Evolutionary conservation across 768 basidiomycete genomes (phyloP).

Genomic region (Suillus subaureus): DNA sequence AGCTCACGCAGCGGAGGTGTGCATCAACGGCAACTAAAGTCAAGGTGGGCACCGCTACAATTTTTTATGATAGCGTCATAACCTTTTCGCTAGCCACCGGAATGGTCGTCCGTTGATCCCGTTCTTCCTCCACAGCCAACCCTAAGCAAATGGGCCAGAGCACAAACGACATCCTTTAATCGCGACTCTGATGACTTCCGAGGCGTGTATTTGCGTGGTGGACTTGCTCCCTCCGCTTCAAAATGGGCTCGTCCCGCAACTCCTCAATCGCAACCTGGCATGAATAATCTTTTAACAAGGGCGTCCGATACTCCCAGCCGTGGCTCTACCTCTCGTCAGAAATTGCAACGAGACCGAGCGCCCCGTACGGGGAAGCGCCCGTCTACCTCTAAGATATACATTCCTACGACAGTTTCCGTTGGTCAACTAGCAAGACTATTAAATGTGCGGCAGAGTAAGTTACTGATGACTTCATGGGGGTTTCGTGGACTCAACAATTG

Average conservation of each 20-base stretch:
- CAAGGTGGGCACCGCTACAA: background rate
- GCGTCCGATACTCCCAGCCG: background rate
- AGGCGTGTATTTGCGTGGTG: background rate
- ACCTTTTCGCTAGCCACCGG: slow-evolving; percentile 8
- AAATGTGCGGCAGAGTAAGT: slow-evolving; percentile 65
- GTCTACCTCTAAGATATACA: slow-evolving; percentile 43
- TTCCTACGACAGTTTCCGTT: slow-evolving; percentile 80
- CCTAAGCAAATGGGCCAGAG: slow-evolving; percentile 15
- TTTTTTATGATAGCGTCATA: background rate
- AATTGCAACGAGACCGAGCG: slow-evolving; percentile 6
- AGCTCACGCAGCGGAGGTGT: slow-evolving; percentile 6
- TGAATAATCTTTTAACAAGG: background rate
- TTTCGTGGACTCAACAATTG: background rate
- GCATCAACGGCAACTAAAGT: slow-evolving; percentile 10
- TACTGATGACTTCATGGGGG: background rate
- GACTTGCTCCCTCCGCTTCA: background rate
- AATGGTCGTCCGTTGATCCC: slow-evolving; percentile 6
- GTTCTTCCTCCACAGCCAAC: slow-evolving; percentile 10
- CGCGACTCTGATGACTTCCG: background rate
- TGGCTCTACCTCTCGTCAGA: background rate
- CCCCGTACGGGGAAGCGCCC: slow-evolving; percentile 8
- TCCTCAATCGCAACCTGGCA: background rate
- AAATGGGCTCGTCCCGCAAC: slow-evolving; percentile 20
- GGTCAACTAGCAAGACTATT: slow-evolving; percentile 68
- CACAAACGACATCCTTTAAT: background rate